These are phyloP conservation scores for Curvularia eragrostidis DNA, from an alignment of 2,329 filamentous ascomycete genomes.

Conservation along the genomic window DNA sequence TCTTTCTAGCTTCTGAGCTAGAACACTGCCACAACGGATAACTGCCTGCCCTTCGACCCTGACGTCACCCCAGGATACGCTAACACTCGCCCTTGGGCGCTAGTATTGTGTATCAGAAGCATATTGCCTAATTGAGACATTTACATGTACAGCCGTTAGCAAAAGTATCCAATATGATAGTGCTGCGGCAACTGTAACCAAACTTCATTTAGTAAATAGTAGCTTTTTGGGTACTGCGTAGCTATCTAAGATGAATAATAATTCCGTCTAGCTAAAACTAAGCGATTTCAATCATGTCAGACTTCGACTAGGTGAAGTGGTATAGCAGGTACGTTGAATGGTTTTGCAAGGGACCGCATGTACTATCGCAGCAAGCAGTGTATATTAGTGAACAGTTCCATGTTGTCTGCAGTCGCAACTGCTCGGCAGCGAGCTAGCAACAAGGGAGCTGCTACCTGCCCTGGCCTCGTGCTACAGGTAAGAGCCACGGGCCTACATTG, in stretches of 20 bases:
- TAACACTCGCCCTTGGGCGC: neutral
- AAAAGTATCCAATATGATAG: no score
- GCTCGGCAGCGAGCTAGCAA: neutral
- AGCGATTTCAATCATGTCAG: no score
- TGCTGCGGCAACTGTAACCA: no score
- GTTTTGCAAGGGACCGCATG: no score
- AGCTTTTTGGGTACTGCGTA: no score
- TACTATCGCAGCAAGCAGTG: neutral
- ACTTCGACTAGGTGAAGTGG: no score
- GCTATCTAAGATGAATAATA: no score
- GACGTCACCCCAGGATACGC: neutral
- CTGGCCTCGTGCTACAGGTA: neutral
- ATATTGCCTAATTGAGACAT: neutral
- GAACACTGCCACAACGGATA: neutral
- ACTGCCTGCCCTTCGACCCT: neutral
- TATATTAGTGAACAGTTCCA: neutral
- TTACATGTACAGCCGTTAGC: no score
- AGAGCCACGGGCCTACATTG: neutral
- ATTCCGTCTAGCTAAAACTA: no score
- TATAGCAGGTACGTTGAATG: no score
- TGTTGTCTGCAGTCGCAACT: neutral
- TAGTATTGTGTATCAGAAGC: neutral
- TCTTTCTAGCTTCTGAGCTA: neutral
- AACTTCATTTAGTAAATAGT: no score
- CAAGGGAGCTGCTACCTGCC: neutral